These are phyloP conservation scores for Proliferodiscus dingleyae DNA, from an alignment of 2,329 filamentous ascomycete species.

Conservation along the genomic window DNA sequence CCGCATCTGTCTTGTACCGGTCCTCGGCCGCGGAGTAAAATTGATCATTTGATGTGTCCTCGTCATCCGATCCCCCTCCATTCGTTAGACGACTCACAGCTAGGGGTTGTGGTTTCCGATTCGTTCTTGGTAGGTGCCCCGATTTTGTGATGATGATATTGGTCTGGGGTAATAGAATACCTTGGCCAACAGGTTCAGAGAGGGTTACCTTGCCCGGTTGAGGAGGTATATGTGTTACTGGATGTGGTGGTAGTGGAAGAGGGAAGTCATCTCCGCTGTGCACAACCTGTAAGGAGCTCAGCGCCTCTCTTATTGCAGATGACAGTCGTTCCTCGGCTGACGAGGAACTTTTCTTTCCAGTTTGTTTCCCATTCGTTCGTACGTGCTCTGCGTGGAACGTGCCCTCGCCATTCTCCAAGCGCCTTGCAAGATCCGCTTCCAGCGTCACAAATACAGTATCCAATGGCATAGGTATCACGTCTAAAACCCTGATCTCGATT, in stretches of 20 bases:
- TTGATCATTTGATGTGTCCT: slow-evolving; percentile 82
- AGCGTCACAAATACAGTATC: slow-evolving; percentile 85
- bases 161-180: slow-evolving; percentile 69
- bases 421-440: slow-evolving; percentile 73
- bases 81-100: slow-evolving; percentile 50
- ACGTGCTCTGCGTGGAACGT: slow-evolving; percentile 69
- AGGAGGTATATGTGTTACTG: slow-evolving; percentile 78
- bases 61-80: slow-evolving; percentile 58
- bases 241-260: slow-evolving; percentile 75
- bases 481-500: slow-evolving; percentile 78
- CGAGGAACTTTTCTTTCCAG: slow-evolving; percentile 27
- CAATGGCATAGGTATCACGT: slow-evolving; percentile 73
- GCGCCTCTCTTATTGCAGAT: slow-evolving; percentile 65
- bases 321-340: slow-evolving; percentile 55
- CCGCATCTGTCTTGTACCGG: slow-evolving; percentile 50
- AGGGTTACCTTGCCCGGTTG: slow-evolving; percentile 83
- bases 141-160: slow-evolving; percentile 76
- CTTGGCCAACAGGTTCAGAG: slow-evolving; percentile 94
- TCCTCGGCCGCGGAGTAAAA: slow-evolving; percentile 93
- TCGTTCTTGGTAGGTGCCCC: slow-evolving; percentile 50
- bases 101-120: slow-evolving; percentile 41
- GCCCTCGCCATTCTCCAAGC: slow-evolving; percentile 76
- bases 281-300: slow-evolving; percentile 69
- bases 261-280: slow-evolving; percentile 77
- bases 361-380: slow-evolving; percentile 36